Evolutionary conservation across 2,329 filamentous ascomycete genomes (phyloP).

Genomic region (Talaromyces marneffei): DNA sequence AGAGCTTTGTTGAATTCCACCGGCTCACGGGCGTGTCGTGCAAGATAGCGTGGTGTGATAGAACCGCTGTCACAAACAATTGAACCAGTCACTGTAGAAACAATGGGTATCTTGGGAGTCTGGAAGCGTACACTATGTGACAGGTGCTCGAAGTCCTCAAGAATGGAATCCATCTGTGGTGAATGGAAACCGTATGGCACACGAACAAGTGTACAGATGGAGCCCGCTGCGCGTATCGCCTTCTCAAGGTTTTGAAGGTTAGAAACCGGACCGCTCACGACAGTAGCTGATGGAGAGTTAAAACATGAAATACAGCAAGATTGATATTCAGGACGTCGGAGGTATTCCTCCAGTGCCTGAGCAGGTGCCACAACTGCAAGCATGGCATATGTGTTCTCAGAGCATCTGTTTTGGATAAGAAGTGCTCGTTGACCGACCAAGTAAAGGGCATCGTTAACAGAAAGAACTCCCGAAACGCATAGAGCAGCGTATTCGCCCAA

Average conservation of each 20-base stretch:
- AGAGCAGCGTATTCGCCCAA: slow-evolving; percentile 30
- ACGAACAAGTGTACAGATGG: slow-evolving; percentile 36
- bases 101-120: background rate
- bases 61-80: background rate
- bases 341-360: background rate
- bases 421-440: slow-evolving; percentile 27
- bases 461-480: slow-evolving; percentile 26
- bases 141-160: slow-evolving; percentile 29
- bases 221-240: slow-evolving; percentile 28
- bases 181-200: slow-evolving; percentile 46
- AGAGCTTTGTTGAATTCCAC: background rate
- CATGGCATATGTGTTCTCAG: background rate
- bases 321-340: slow-evolving; percentile 17
- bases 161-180: slow-evolving; percentile 41
- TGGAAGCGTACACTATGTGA: background rate
- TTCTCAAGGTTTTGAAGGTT: slow-evolving; percentile 32
- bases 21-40: background rate
- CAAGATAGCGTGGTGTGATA: background rate
- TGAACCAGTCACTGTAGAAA: background rate
- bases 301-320: slow-evolving; percentile 25
- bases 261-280: slow-evolving; percentile 34
- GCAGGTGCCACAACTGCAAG: background rate
- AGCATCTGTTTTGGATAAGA: slow-evolving; percentile 18
- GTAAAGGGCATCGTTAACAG: slow-evolving; percentile 24
- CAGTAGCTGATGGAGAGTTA: slow-evolving; percentile 38